These are phyloP conservation scores for Hypoxylon subgilvum DNA, from an alignment of 495 filamentous ascomycete genomes.

Conservation along the genomic window DNA sequence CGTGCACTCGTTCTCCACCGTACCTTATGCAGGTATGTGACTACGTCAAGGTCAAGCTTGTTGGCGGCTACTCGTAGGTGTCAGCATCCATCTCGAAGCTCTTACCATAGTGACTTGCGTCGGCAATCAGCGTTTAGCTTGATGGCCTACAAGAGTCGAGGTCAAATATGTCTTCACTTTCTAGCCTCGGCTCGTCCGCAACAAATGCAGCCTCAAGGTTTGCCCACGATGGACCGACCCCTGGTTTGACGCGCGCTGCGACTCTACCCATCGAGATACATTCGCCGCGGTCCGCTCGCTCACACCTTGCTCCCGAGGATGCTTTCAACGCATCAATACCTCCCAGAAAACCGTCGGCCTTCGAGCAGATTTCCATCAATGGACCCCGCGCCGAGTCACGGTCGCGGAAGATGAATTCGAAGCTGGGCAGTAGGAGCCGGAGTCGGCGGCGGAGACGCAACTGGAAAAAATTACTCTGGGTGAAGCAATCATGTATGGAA, in stretches of 20 bases:
- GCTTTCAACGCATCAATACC: slow-evolving; percentile 70
- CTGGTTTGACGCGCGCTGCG: slow-evolving; percentile 47
- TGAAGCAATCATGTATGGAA: slow-evolving; percentile 86
- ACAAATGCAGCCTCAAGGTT: background rate
- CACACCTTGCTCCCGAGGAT: slow-evolving; percentile 80
- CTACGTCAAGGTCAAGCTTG: too few species aligned
- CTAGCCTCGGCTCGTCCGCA: slow-evolving; percentile 6
- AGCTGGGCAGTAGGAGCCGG: slow-evolving; percentile 52
- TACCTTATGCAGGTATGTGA: too few species aligned
- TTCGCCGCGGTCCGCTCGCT: slow-evolving; percentile 51
- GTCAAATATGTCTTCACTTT: slow-evolving; percentile 14
- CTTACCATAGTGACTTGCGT: too few species aligned
- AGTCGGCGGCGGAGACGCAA: slow-evolving; percentile 69
- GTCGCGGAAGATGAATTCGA: slow-evolving; percentile 46
- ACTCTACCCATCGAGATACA: slow-evolving; percentile 47
- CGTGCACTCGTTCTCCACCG: too few species aligned
- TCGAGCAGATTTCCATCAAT: slow-evolving; percentile 44
- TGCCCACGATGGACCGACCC: slow-evolving; percentile 20
- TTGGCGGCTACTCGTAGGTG: too few species aligned
- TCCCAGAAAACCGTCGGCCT: slow-evolving; percentile 58
- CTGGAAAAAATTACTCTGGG: slow-evolving; percentile 97
- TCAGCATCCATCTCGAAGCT: too few species aligned
- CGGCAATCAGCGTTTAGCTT: too few species aligned
- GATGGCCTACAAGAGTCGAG: background rate
- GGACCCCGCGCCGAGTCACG: slow-evolving; percentile 53